Base-by-base conservation (phyloP, 768 basidiomycete genomes). In the Leccinum longicurvipes region DNA sequence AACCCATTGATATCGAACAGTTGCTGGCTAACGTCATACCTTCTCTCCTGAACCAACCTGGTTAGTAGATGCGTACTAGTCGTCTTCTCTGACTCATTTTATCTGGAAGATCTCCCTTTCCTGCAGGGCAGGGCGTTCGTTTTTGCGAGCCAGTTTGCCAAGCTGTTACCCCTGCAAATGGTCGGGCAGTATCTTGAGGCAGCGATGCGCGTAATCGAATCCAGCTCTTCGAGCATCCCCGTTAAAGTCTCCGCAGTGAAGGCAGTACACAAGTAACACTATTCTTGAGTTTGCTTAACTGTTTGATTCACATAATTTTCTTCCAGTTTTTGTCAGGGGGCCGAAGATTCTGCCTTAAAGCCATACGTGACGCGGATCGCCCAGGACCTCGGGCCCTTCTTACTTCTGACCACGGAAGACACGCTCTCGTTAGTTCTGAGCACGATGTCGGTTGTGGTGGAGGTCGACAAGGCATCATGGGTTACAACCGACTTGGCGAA, bases 181-280 rank as follows among this genome's bases (percentile, higher is more conserved):
- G 86, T 91, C 1, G 82, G 83, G 1, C 91, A 94, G 64, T 98
- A 98, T 67, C 77, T 98, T 31, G 85, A 89, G 23, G 92, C 92
- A 4, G 89, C 94, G 0, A 77, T 97, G 28, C 84, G 87, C 51
- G 93, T 91, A 9, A 80, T 99, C 9, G 92, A 95, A 71, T 81
- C 85, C 0, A 63, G 67, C 21, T 82, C 83, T 24, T 84, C 88
- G 4, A 81, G 83, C 25, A 78, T 93, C n/a, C 90, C 93, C 0
- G 88, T 98, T 64, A 98, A 98, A 72, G 79, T 98, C 6, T 95
- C 93, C 1, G 95, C 96, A 10, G 89, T 98, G 25, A 91, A 92
- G 70, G 93, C 96, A 3, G 79, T 98, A 36, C 86, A 91, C 65
- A 95, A 98, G 97, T 98, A 64, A 55, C 84, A 68, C 17, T 23